Evolutionary conservation across 352 stramenopile genomes (phyloP).

Genomic region (Peronospora belbahrii): DNA sequence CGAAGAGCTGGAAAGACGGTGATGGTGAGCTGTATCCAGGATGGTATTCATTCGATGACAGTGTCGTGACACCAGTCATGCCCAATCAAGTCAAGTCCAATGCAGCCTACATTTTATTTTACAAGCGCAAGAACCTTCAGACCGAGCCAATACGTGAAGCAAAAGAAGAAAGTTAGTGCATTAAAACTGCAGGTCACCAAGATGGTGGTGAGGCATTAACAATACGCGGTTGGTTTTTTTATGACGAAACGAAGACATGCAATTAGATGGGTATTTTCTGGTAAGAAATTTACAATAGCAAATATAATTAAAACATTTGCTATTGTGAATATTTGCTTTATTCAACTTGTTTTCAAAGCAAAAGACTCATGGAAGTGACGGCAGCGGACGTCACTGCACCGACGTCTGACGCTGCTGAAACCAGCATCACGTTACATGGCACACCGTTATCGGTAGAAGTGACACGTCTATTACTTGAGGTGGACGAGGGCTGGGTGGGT

Average conservation of each 20-base stretch:
- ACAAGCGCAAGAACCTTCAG: conserved; percentile 59
- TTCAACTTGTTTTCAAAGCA: too few relatives aligned
- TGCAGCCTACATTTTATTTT: conserved; percentile 86
- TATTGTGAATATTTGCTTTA: too few relatives aligned
- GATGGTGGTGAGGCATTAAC: conserved; percentile 1
- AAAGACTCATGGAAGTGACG: too few relatives aligned
- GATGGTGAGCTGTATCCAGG: conserved; percentile 47
- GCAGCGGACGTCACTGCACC: too few relatives aligned
- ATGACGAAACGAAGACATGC: too few relatives aligned
- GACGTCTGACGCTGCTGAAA: not conserved
- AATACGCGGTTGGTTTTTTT: not conserved
- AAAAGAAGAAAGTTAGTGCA: too few relatives aligned
- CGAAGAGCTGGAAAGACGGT: conserved; percentile 54
- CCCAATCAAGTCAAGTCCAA: conserved; percentile 64
- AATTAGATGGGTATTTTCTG: too few relatives aligned
- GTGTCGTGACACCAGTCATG: conserved; percentile 51
- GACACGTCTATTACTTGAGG: conserved; percentile 17
- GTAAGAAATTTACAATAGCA: not conserved
- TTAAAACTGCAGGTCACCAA: not conserved
- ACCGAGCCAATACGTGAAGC: conserved; percentile 1
- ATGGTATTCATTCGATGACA: conserved; percentile 86
- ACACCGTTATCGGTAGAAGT: conserved; percentile 19
- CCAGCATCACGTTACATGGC: conserved; percentile 9
- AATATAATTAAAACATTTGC: too few relatives aligned
- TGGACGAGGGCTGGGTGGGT: conserved; percentile 25